Percentiles rank a stretch among this genome's conserved stretches.
Evolutionary conservation across 192 early-diverging fungal genomes (phyloP).

Genomic region (Umbelopsis sp.): DNA sequence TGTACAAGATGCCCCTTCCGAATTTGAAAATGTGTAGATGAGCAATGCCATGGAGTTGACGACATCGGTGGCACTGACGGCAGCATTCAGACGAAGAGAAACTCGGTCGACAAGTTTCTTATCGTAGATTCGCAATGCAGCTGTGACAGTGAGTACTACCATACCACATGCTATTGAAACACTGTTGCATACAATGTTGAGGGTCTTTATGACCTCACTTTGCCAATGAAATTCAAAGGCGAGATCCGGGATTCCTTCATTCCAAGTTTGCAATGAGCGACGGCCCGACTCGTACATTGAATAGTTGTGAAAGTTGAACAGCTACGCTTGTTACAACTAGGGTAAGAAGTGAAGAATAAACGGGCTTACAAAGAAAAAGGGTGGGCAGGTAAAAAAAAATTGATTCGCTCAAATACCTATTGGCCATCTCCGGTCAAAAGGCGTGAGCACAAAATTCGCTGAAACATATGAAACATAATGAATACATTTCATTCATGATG

Average conservation of each 20-base stretch:
- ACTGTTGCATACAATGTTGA: not conserved
- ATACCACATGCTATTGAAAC: constrained; percentile 4
- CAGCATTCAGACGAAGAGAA: constrained; percentile 20
- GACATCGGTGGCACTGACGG: constrained; percentile 16
- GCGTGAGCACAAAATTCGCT: too few species aligned
- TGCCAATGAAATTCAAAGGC: not conserved
- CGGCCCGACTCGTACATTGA: not conserved
- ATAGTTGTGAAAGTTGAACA: not conserved
- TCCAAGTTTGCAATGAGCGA: not conserved
- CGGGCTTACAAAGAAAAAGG: too few species aligned
- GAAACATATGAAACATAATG: too few species aligned
- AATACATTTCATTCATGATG: too few species aligned
- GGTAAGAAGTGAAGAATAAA: not conserved
- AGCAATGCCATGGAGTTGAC: constrained; percentile 10
- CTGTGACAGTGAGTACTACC: not conserved
- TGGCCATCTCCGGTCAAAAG: too few species aligned
- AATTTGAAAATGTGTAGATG: constrained; percentile 13
- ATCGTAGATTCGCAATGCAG: constrained; percentile 15
- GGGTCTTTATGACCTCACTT: not conserved
- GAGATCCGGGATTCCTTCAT: not conserved
- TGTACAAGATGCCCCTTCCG: not conserved
- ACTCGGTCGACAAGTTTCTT: constrained; percentile 27
- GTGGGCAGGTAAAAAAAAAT: too few species aligned
- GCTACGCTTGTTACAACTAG: not conserved
- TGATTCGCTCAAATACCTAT: too few species aligned